phyloP scores from a whole-genome alignment of 2,329 filamentous ascomycete genomes.

The Knufia fluminis region DNA sequence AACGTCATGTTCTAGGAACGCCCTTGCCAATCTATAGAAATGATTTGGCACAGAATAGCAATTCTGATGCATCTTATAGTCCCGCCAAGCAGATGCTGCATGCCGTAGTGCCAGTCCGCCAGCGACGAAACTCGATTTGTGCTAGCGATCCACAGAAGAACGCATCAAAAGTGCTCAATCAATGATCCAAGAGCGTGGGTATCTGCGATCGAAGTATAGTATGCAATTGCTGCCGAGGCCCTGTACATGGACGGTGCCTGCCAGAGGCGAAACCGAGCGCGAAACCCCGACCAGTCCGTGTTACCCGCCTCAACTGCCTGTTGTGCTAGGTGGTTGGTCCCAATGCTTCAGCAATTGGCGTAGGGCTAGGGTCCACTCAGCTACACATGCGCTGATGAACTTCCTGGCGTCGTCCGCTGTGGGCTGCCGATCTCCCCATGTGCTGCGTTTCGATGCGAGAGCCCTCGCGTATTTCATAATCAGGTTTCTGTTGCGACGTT shows the following conservation, averaged over 20 bases:
- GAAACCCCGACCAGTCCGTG: not conserved
- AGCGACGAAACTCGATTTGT: too few relatives aligned
- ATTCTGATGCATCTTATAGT: too few relatives aligned
- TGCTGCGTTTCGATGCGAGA: conserved; percentile 54
- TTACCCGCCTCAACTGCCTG: conserved; percentile 22
- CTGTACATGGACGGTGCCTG: not conserved
- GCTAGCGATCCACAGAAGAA: too few relatives aligned
- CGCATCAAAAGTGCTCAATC: too few relatives aligned
- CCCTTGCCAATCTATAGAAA: too few relatives aligned
- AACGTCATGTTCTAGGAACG: too few relatives aligned
- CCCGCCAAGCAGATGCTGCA: too few relatives aligned
- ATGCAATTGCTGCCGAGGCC: not conserved
- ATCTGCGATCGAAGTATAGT: not conserved
- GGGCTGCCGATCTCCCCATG: conserved; percentile 58
- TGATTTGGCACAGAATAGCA: too few relatives aligned
- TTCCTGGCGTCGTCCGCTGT: conserved; percentile 47
- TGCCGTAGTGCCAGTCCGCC: too few relatives aligned
- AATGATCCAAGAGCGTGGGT: too few relatives aligned
- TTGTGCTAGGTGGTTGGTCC: conserved; percentile 47
- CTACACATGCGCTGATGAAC: conserved; percentile 53
- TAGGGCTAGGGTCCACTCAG: conserved; percentile 59
- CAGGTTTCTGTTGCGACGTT: conserved; percentile 40
- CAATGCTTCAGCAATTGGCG: conserved; percentile 61
- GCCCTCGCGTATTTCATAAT: conserved; percentile 51
- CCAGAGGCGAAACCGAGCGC: not conserved